Percentiles rank a stretch among this genome's conserved stretches.
These are phyloP conservation scores for Hypoxylon intermedium DNA, from an alignment of 495 filamentous ascomycete genomes.

Conservation along the genomic window DNA sequence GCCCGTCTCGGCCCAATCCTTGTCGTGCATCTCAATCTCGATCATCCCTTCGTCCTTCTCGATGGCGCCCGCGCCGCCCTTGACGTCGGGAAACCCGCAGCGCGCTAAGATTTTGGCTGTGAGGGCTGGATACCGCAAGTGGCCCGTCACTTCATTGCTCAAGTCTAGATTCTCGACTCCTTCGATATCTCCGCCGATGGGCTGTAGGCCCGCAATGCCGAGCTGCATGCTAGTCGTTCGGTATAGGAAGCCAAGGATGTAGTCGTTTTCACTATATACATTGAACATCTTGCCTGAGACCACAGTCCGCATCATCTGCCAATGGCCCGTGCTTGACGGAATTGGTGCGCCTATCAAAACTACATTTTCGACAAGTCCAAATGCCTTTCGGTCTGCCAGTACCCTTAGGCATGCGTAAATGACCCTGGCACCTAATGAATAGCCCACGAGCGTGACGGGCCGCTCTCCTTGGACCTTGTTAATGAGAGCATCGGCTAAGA, in stretches of 20 bases:
- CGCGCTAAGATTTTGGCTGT: constrained; percentile 71
- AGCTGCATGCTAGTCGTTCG: constrained; percentile 76
- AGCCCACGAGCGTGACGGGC: constrained; percentile 83
- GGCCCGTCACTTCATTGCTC: constrained; percentile 74
- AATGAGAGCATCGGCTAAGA: constrained; percentile 84
- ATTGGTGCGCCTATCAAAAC: constrained; percentile 83
- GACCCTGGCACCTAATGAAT: constrained; percentile 82
- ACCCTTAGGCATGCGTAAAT: constrained; percentile 76
- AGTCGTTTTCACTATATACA: constrained; percentile 79
- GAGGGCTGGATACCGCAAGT: constrained; percentile 73
- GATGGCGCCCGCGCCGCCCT: constrained; percentile 58
- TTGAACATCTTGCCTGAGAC: constrained; percentile 79
- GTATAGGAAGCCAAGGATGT: constrained; percentile 78
- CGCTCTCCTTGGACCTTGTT: constrained; percentile 85
- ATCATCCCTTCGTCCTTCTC: constrained; percentile 65
- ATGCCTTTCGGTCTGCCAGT: constrained; percentile 73
- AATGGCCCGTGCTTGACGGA: constrained; percentile 68
- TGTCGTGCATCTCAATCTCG: constrained; percentile 47
- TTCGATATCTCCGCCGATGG: constrained; percentile 64
- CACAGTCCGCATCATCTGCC: constrained; percentile 72
- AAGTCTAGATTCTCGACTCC: constrained; percentile 79
- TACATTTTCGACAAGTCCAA: constrained; percentile 80
- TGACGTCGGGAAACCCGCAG: constrained; percentile 72
- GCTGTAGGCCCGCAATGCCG: constrained; percentile 77
- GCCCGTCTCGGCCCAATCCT: constrained; percentile 38